Conservation (phyloP, 176 grass and related monocot species). For the Bonia amplexicaulis region DNA sequence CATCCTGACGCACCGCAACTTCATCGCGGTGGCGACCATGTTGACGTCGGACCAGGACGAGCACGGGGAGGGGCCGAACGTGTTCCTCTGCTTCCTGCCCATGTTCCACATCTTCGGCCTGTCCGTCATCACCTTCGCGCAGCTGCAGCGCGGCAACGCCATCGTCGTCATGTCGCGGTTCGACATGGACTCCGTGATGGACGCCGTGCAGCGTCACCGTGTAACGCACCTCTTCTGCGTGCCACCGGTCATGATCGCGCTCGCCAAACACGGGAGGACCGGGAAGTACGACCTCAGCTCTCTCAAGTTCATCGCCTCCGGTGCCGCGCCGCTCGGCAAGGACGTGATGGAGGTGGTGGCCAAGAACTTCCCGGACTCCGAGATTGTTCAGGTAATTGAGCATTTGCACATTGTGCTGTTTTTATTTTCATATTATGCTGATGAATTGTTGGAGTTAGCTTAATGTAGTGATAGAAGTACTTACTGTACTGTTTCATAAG, state of each 20-base stretch:
- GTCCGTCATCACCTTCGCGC: slow-evolving; percentile 58
- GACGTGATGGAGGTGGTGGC: slow-evolving; percentile 84
- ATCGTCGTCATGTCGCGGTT: slow-evolving; percentile 71
- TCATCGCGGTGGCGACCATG: slow-evolving; percentile 55
- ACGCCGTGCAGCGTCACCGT: slow-evolving; percentile 42
- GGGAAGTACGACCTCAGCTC: slow-evolving; percentile 80
- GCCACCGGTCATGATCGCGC: slow-evolving; percentile 86
- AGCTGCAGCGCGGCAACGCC: slow-evolving; percentile 66
- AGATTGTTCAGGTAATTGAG: slow-evolving; percentile 58
- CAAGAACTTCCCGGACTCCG: slow-evolving; percentile 50
- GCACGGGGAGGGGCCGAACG: slow-evolving; percentile 53
- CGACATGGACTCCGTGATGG: slow-evolving; percentile 56
- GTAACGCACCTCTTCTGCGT: slow-evolving; percentile 78
- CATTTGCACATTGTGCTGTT: neutral
- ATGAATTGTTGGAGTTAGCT: neutral
- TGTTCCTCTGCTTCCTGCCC: slow-evolving; percentile 92
- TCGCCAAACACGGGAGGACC: slow-evolving; percentile 59
- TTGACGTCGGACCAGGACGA: slow-evolving; percentile 63
- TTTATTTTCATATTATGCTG: neutral
- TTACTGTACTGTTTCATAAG: neutral
- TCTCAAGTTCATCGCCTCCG: slow-evolving; percentile 59
- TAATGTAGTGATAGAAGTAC: neutral
- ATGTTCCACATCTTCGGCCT: slow-evolving; percentile 98
- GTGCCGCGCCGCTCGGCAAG: slow-evolving; percentile 92
- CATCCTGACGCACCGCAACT: slow-evolving; percentile 85